Percentiles rank a stretch among this genome's conserved stretches.
These are phyloP conservation scores for Kentomonas sorsogonicus DNA, from an alignment of 208 protist species.

Conservation along the genomic window DNA sequence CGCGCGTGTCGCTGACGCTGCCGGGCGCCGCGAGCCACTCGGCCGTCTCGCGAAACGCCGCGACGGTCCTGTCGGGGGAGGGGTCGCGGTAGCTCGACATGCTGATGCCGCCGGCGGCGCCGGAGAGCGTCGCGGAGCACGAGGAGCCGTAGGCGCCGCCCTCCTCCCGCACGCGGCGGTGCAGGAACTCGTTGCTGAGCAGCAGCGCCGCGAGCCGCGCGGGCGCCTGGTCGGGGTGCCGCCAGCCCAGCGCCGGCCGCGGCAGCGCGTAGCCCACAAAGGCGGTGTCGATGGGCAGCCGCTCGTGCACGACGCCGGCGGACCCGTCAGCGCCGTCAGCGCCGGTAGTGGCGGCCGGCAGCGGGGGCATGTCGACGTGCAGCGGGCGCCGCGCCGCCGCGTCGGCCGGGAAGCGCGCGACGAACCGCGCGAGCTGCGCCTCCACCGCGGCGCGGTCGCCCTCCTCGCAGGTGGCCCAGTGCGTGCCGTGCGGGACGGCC, in stretches of 20 bases:
- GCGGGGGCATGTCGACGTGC: slow-evolving; percentile 20
- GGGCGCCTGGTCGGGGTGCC: slow-evolving; percentile 56
- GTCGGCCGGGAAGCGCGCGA: slow-evolving; percentile 20
- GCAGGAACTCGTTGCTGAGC: slow-evolving; percentile 83
- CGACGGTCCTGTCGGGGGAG: slow-evolving; percentile 50
- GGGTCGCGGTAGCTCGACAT: slow-evolving; percentile 90
- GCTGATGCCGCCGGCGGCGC: slow-evolving; percentile 69
- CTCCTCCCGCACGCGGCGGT: slow-evolving; percentile 86
- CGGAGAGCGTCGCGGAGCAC: slow-evolving; percentile 53
- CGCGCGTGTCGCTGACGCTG: slow-evolving; percentile 51
- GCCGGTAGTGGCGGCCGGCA: slow-evolving; percentile 11
- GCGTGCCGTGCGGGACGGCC: slow-evolving; percentile 33
- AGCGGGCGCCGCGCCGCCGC: slow-evolving; percentile 3
- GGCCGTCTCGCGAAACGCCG: slow-evolving; percentile 62
- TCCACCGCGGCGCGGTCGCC: slow-evolving; percentile 51
- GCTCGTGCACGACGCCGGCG: slow-evolving; percentile 23
- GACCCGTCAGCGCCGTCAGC: too few relatives aligned
- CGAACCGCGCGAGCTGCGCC: slow-evolving; percentile 34
- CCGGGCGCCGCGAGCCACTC: slow-evolving; percentile 49
- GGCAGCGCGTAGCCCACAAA: slow-evolving; percentile 68
- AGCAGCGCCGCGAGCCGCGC: slow-evolving; percentile 69
- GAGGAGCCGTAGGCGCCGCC: slow-evolving; percentile 85
- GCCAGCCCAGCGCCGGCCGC: slow-evolving; percentile 56
- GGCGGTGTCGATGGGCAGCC: slow-evolving; percentile 79
- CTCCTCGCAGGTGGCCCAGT: slow-evolving; percentile 87